phyloP scores from a whole-genome alignment of 2,329 filamentous ascomycete species.

The Saccharata proteae region DNA sequence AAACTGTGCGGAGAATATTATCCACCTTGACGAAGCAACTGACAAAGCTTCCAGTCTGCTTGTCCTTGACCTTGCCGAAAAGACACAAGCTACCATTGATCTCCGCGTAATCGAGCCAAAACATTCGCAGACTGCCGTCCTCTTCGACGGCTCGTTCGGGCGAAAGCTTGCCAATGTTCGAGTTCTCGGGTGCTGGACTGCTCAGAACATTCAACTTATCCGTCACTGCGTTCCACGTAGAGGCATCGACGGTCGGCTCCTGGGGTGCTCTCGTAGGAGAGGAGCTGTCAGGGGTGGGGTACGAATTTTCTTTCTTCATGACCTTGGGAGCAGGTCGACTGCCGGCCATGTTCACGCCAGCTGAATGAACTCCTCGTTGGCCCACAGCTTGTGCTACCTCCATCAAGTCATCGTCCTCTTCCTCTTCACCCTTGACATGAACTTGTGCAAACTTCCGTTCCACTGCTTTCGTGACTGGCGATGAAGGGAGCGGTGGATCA shows the following conservation, averaged over 20 bases:
- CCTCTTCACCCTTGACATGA: slow-evolving; percentile 47
- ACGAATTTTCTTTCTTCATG: slow-evolving; percentile 46
- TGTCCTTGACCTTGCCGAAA: slow-evolving; percentile 93
- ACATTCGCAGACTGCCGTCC: slow-evolving; percentile 84
- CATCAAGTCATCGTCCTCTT: slow-evolving; percentile 72
- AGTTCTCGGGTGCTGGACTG: slow-evolving; percentile 53
- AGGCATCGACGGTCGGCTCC: slow-evolving; percentile 55
- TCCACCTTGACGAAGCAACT: slow-evolving; percentile 96
- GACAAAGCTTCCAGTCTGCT: slow-evolving; percentile 62
- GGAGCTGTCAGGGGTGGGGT: slow-evolving; percentile 62
- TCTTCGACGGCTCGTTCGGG: slow-evolving; percentile 80
- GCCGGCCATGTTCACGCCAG: slow-evolving; percentile 75
- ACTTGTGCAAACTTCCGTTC: slow-evolving; percentile 50
- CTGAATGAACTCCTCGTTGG: slow-evolving; percentile 46
- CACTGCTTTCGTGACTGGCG: slow-evolving; percentile 67
- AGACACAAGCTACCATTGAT: slow-evolving; percentile 83
- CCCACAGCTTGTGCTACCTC: slow-evolving; percentile 70
- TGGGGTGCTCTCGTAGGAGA: slow-evolving; percentile 55
- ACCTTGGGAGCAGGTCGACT: slow-evolving; percentile 66
- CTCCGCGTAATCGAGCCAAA: slow-evolving; percentile 95
- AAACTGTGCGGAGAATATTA: slow-evolving; percentile 85
- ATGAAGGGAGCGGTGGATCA: slow-evolving; percentile 68
- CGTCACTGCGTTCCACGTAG: slow-evolving; percentile 79
- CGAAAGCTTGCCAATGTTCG: slow-evolving; percentile 66
- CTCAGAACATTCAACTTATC: slow-evolving; percentile 76